Evolutionary conservation across 345 rosid species (phyloP).

Genomic region (Syzygium oleosum): DNA sequence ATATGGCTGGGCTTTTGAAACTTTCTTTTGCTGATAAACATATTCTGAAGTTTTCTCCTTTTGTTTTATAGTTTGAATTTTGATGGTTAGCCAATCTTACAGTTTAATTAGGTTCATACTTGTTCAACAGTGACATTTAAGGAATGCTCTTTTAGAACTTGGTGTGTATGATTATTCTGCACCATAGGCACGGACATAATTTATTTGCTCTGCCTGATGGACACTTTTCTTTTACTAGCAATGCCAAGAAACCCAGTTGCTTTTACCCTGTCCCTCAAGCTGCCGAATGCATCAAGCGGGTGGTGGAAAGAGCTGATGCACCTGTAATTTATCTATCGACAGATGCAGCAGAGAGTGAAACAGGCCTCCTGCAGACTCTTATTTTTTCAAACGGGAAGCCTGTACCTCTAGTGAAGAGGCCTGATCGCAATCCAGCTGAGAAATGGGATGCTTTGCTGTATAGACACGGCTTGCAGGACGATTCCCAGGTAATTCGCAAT

Average conservation of each 20-base stretch:
- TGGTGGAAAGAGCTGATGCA: constrained; percentile 58
- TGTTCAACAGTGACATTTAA: neutral
- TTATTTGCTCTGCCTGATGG: neutral
- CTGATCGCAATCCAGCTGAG: constrained; percentile 70
- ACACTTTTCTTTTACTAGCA: constrained; percentile 46
- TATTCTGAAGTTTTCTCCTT: neutral
- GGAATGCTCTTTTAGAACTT: neutral
- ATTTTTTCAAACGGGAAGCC: constrained; percentile 51
- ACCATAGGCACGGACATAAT: neutral
- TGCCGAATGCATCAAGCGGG: constrained; percentile 68
- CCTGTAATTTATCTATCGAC: constrained; percentile 89
- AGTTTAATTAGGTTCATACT: neutral
- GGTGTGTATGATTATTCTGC: neutral
- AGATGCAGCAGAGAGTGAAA: constrained; percentile 96
- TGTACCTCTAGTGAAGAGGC: constrained; percentile 72
- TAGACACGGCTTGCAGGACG: constrained; percentile 58
- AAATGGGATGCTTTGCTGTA: constrained; percentile 91
- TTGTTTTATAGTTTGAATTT: neutral
- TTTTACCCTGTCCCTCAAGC: constrained; percentile 97
- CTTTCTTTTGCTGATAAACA: neutral
- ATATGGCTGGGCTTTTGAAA: neutral
- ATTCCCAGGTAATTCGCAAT: constrained; percentile 47
- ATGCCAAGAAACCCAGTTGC: constrained; percentile 87
- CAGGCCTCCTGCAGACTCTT: constrained; percentile 65
- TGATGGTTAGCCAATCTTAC: neutral